Conservation (phyloP, 768 basidiomycete species). For the Plicaturopsis crispa region DNA sequence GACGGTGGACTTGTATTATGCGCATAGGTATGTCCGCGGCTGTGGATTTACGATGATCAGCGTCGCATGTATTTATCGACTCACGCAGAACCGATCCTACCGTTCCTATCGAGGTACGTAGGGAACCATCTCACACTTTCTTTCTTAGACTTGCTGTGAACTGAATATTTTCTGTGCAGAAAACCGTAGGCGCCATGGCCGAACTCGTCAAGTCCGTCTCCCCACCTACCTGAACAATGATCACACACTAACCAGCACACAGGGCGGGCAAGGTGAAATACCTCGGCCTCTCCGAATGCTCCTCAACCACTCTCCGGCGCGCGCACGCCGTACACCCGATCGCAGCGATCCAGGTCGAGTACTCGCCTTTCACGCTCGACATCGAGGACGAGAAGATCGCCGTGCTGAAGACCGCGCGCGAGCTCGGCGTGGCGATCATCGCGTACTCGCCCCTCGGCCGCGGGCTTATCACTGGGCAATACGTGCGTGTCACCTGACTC, state of each 20-base stretch:
- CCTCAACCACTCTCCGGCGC: conserved; percentile 23
- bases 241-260: conserved; percentile 21
- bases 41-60: too few species aligned
- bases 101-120: conserved; percentile 19
- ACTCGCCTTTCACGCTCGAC: conserved; percentile 25
- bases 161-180: conserved; percentile 6
- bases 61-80: neutral
- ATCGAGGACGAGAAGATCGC: conserved; percentile 23
- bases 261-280: conserved; percentile 21
- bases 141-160: neutral
- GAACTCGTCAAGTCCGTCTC: conserved; percentile 23
- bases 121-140: neutral
- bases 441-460: conserved; percentile 30
- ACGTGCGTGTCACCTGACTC: conserved; percentile 8
- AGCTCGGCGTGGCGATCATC: conserved; percentile 27
- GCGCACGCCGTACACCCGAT: conserved; percentile 26
- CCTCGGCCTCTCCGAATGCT: conserved; percentile 32
- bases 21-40: conserved; percentile 15
- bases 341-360: conserved; percentile 25
- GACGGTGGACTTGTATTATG: conserved; percentile 25
- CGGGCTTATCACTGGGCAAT: conserved; percentile 27
- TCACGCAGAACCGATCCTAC: conserved; percentile 14
- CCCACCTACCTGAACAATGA: conserved; percentile 23
- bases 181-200: conserved; percentile 18
- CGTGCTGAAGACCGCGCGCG: conserved; percentile 24